Base-by-base conservation (phyloP, 768 basidiomycete genomes). In the Candolleomyces eurysporus region DNA sequence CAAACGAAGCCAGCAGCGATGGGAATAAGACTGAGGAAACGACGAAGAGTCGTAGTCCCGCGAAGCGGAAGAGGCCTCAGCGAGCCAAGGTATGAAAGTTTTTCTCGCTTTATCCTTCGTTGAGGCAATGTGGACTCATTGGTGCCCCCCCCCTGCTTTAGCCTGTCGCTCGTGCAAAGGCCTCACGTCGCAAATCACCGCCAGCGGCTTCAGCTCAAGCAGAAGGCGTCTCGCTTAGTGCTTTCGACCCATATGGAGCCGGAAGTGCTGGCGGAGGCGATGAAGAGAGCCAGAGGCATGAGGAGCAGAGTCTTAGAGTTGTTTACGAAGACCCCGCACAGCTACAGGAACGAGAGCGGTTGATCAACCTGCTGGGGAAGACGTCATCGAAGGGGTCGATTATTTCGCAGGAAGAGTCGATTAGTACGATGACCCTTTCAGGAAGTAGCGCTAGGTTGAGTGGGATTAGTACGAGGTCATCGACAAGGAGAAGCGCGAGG, bases 261-360 rank as follows among this genome's bases (percentile, higher is more conserved):
- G 55, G 61, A 39, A 19, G 13, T 30, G 21, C 59, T n/a, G n/a
- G 30, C 10, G 17, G 21, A 8, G 58, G 39, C 30, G 43, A 59
- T 22, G 53, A 46, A 16, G 53, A 55, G 30, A 52, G 43, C 7
- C 50, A 48, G 22, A 42, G 32, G 0, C 26, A 52, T 17, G 40
- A 64, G 21, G 71, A 65, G n/a, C 78, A 80, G 64, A 80, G 81
- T 65, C 74, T 84, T 70, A 77, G 81, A 5, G 87, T 91, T 9
- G 78, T 76, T 60, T 91, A 90, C 63, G 87, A 88, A 68, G 89
- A 91, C 71, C 87, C 88, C 2, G 82, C 72, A 21, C 85, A 89
- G 73, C 71, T 75, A 45, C 83, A 82, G 52, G 87, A 88, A 71
- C 82, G 82, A 71, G 74, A 78, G 62, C 76, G 82, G 68, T 67